These are phyloP conservation scores for Neotropicomus parvogracilis DNA, from an alignment of 1,284 basidiomycete species.

Conservation along the genomic window DNA sequence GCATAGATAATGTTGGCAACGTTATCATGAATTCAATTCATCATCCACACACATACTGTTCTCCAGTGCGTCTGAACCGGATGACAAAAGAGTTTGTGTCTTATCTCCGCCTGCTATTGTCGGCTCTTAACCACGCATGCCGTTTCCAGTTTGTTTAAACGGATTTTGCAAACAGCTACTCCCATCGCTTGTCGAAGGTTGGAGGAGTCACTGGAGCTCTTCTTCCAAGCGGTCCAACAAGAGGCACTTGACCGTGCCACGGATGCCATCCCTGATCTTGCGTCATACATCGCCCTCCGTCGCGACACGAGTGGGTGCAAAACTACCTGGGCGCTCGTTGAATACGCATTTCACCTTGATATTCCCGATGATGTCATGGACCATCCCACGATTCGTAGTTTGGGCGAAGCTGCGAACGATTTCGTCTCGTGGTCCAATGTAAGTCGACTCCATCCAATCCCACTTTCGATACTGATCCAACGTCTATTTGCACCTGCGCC, in stretches of 20 bases:
- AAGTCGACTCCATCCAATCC: no score
- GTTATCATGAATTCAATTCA: slow-evolving; percentile 54
- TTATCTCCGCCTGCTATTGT: background rate
- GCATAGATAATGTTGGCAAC: slow-evolving; percentile 45
- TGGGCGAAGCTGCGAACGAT: no score
- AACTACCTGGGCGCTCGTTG: slow-evolving; percentile 37
- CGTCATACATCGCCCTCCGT: slow-evolving; percentile 57
- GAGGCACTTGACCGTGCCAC: slow-evolving; percentile 52
- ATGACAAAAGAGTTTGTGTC: slow-evolving; percentile 48
- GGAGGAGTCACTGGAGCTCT: slow-evolving; percentile 54
- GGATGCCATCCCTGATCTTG: slow-evolving; percentile 52
- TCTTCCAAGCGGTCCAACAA: slow-evolving; percentile 56
- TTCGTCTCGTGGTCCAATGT: no score
- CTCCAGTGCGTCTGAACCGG: slow-evolving; percentile 29
- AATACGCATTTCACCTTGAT: no score
- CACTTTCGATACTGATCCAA: no score
- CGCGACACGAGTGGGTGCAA: slow-evolving; percentile 52
- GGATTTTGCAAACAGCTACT: slow-evolving; percentile 47
- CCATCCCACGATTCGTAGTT: no score
- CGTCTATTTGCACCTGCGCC: no score
- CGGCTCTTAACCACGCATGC: no score
- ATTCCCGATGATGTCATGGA: no score
- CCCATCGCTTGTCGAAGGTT: slow-evolving; percentile 51
- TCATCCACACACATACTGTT: slow-evolving; percentile 43
- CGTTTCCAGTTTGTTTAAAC: slow-evolving; percentile 44